phyloP scores from a whole-genome alignment of 257 asterid genomes.

The Hygrophila difformis region DNA sequence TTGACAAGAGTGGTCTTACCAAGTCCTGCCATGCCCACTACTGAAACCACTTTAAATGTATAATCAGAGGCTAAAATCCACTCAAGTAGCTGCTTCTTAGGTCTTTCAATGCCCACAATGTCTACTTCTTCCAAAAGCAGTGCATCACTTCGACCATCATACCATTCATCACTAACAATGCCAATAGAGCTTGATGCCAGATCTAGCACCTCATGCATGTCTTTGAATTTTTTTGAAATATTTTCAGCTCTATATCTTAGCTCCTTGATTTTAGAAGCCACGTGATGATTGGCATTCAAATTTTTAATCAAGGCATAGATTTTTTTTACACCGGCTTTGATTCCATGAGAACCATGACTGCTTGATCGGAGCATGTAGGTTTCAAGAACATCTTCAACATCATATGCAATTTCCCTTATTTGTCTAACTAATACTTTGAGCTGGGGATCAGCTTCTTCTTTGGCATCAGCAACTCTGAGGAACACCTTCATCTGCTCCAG shows the following conservation, averaged over 20 bases:
- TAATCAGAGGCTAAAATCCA: not conserved
- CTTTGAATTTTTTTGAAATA: conserved; percentile 17
- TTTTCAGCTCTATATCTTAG: conserved; percentile 11
- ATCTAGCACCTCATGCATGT: not conserved
- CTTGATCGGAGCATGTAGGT: too few relatives aligned
- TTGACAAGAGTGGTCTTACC: too few relatives aligned
- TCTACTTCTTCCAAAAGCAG: conserved; percentile 21
- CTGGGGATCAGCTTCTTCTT: too few relatives aligned
- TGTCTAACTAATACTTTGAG: too few relatives aligned
- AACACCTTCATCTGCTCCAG: too few relatives aligned
- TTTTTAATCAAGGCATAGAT: conserved; percentile 8
- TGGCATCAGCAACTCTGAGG: too few relatives aligned
- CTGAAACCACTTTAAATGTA: too few relatives aligned
- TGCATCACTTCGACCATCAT: conserved; percentile 24
- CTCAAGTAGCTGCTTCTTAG: conserved; percentile 15
- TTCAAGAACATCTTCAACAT: too few relatives aligned
- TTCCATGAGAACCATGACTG: too few relatives aligned
- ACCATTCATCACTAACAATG: not conserved
- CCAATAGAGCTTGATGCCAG: not conserved
- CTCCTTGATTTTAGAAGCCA: conserved; percentile 17
- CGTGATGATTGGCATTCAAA: conserved; percentile 10
- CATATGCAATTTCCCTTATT: too few relatives aligned
- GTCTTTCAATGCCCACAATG: conserved; percentile 28
- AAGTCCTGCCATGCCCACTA: too few relatives aligned
- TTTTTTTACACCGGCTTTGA: too few relatives aligned